Evolutionary conservation across 805 yeast species (phyloP).

Genomic region (Metschnikowia corniflorae): DNA sequence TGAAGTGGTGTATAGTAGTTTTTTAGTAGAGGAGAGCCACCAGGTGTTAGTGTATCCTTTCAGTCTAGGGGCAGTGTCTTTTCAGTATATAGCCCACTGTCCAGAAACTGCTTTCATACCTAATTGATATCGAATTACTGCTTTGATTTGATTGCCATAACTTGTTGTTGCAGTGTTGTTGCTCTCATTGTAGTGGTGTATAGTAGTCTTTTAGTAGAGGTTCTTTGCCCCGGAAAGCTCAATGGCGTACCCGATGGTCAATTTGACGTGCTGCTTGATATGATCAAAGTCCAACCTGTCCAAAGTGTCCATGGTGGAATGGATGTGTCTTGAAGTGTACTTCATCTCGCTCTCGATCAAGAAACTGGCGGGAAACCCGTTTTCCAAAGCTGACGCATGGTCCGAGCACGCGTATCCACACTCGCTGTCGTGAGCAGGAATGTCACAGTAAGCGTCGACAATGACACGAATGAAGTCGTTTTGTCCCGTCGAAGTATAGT

Average conservation of each 20-base stretch:
- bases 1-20: too few relatives aligned
- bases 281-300: constrained; percentile 77
- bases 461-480: constrained; percentile 60
- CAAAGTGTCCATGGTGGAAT: constrained; percentile 73
- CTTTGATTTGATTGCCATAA: too few relatives aligned
- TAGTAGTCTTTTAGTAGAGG: constrained; percentile 17
- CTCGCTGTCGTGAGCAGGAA: constrained; percentile 67
- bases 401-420: constrained; percentile 96
- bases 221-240: constrained; percentile 47
- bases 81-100: too few relatives aligned
- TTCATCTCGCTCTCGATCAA: constrained; percentile 74
- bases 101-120: too few relatives aligned
- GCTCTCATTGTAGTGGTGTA: too few relatives aligned
- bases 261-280: constrained; percentile 73
- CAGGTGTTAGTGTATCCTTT: too few relatives aligned
- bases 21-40: too few relatives aligned
- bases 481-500: constrained; percentile 55
- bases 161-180: too few relatives aligned
- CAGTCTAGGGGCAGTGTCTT: too few relatives aligned
- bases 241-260: constrained; percentile 67
- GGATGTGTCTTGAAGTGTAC: constrained; percentile 66
- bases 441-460: constrained; percentile 58
- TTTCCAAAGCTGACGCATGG: constrained; percentile 79
- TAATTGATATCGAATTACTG: too few relatives aligned
- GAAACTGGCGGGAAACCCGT: constrained; percentile 82